Conservation (phyloP, 2,329 filamentous ascomycete genomes). For the Rasamsonia emersonii region DNA sequence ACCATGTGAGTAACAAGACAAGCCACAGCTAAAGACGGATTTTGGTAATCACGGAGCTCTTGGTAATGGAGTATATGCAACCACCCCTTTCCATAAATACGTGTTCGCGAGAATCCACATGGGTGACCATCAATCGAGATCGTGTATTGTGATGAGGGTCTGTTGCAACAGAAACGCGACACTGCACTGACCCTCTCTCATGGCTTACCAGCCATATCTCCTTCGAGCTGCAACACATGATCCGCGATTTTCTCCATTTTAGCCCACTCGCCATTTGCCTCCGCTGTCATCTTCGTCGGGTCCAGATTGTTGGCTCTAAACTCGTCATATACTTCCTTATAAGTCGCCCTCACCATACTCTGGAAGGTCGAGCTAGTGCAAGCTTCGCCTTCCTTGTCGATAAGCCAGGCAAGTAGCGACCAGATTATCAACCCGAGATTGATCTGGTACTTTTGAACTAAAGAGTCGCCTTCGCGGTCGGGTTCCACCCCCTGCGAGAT, state of each 20-base stretch:
- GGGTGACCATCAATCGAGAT: neutral
- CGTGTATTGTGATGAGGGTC: neutral
- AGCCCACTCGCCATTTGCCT: conserved; percentile 36
- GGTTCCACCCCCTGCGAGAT: conserved; percentile 17
- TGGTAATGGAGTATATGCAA: too few species aligned
- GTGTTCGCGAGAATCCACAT: neutral
- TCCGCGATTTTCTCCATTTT: conserved; percentile 37
- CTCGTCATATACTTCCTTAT: conserved; percentile 19
- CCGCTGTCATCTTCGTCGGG: conserved; percentile 14
- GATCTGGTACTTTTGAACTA: conserved; percentile 16
- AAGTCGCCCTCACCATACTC: conserved; percentile 16
- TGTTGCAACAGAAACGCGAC: neutral
- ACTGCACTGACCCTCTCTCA: neutral
- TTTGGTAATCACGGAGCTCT: too few species aligned
- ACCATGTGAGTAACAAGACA: too few species aligned
- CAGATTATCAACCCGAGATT: conserved; percentile 26
- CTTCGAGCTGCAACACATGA: conserved; percentile 20
- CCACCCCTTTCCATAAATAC: conserved; percentile 3
- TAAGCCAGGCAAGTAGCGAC: conserved; percentile 22
- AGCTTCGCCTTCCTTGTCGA: conserved; percentile 14
- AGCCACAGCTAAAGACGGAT: too few species aligned
- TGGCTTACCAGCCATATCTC: conserved; percentile 13
- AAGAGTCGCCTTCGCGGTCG: conserved; percentile 11
- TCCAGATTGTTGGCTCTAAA: conserved; percentile 18
- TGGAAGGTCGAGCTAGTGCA: conserved; percentile 24